A percentile compares a stretch with the other conserved stretches of the same genome.
Conservation (phyloP, 106 monocot species). For the Cymbidium sinense region DNA sequence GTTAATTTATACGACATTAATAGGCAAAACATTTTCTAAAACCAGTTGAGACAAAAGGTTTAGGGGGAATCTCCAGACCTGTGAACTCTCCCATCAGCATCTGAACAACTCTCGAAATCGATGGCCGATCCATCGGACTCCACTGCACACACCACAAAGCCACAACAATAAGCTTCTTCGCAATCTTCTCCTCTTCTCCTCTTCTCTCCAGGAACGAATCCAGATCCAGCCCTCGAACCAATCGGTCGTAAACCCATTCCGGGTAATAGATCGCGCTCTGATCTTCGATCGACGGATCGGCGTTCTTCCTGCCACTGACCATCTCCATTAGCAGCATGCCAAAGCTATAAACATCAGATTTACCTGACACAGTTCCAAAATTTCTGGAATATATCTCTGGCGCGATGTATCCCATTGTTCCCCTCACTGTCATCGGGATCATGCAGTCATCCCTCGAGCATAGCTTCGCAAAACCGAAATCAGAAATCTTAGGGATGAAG, state of each 20-base stretch:
- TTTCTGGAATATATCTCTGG: slow-evolving; percentile 8
- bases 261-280: slow-evolving; percentile 6
- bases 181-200: not conserved
- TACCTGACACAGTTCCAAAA: slow-evolving; percentile 10
- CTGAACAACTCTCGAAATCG: slow-evolving; percentile 4
- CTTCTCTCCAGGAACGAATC: not conserved
- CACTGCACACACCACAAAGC: slow-evolving; percentile 14
- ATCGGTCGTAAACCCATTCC: slow-evolving; percentile 4
- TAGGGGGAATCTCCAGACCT: slow-evolving; percentile 12
- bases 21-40: too few relatives aligned
- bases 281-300: not conserved
- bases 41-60: not conserved
- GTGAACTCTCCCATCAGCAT: not conserved
- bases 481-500: too few relatives aligned
- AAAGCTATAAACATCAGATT: slow-evolving; percentile 18
- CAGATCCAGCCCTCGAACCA: not conserved
- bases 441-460: too few relatives aligned
- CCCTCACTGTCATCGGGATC: too few relatives aligned
- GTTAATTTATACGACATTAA: too few relatives aligned
- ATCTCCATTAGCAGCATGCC: slow-evolving; percentile 18
- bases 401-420: too few relatives aligned
- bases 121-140: slow-evolving; percentile 3
- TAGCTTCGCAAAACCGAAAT: too few relatives aligned
- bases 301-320: slow-evolving; percentile 4
- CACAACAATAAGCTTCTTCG: slow-evolving; percentile 6